These are phyloP conservation scores for Claviceps sorghi DNA, from an alignment of 2,329 filamentous ascomycete species.

Conservation along the genomic window DNA sequence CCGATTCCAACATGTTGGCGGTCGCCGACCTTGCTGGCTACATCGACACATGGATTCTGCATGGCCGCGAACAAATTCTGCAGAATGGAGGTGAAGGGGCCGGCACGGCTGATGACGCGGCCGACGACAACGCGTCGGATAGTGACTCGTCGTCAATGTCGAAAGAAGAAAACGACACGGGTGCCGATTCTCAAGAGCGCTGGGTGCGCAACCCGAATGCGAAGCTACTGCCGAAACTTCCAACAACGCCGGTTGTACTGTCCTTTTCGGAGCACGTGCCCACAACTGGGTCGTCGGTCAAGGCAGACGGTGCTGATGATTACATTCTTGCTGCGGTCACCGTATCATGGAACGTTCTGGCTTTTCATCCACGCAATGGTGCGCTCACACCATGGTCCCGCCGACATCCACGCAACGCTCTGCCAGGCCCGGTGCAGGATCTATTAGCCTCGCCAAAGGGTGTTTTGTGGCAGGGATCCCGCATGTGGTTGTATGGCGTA, in stretches of 20 bases:
- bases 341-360: constrained; percentile 49
- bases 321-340: constrained; percentile 40
- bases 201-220: constrained; percentile 66
- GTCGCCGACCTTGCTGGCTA: constrained; percentile 71
- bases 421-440: constrained; percentile 60
- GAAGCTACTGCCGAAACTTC: constrained; percentile 53
- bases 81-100: constrained; percentile 19
- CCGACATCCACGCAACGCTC: constrained; percentile 59
- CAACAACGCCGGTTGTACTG: constrained; percentile 48
- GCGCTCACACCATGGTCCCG: constrained; percentile 74
- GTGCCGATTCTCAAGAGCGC: constrained; percentile 29
- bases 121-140: constrained; percentile 21
- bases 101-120: constrained; percentile 18
- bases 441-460: constrained; percentile 72
- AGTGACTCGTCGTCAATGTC: constrained; percentile 22
- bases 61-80: constrained; percentile 21
- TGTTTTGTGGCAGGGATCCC: constrained; percentile 63
- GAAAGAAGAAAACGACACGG: constrained; percentile 28
- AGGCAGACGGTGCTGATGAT: constrained; percentile 22
- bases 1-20: constrained; percentile 65
- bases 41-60: constrained; percentile 73
- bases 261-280: constrained; percentile 47
- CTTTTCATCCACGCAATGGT: constrained; percentile 67
- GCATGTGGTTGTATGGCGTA: constrained; percentile 77
- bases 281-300: constrained; percentile 13